These are phyloP conservation scores for Acacia pycnantha DNA, from an alignment of 331 rosid genomes.

Conservation along the genomic window DNA sequence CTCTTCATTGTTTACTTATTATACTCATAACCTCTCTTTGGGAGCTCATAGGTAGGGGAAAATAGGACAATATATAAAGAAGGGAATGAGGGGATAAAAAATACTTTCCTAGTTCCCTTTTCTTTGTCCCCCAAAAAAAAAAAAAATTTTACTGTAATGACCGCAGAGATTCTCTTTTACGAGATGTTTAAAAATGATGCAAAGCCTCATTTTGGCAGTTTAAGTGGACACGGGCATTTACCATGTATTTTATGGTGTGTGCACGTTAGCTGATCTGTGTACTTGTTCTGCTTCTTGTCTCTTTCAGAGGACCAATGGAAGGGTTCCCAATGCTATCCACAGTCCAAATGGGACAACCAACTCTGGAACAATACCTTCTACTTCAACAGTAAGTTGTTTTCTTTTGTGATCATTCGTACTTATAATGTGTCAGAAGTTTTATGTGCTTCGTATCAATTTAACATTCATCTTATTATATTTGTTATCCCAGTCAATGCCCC, in stretches of 20 bases:
- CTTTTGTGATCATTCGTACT: not conserved
- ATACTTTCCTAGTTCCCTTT: not conserved
- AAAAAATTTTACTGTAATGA: too few relatives aligned
- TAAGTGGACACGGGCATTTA: not conserved
- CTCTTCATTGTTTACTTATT: not conserved
- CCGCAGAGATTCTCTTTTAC: not conserved
- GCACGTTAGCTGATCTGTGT: not conserved
- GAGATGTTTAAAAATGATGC: not conserved
- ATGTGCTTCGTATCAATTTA: not conserved
- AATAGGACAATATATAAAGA: not conserved
- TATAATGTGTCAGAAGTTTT: not conserved
- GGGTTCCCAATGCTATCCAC: slow-evolving; percentile 76
- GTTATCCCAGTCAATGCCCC: slow-evolving; percentile 39
- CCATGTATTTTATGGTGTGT: not conserved
- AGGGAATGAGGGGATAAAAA: not conserved
- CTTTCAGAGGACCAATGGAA: slow-evolving; percentile 56
- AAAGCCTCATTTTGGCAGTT: not conserved
- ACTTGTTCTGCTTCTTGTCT: slow-evolving; percentile 19
- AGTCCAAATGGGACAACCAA: slow-evolving; percentile 69
- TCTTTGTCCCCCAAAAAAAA: too few relatives aligned
- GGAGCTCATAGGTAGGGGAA: not conserved
- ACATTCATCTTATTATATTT: not conserved
- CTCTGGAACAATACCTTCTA: slow-evolving; percentile 63
- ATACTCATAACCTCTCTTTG: not conserved
- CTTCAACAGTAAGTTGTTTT: slow-evolving; percentile 62